Conservation (phyloP, 2,329 filamentous ascomycete genomes). For the Exophiala sp. region DNA sequence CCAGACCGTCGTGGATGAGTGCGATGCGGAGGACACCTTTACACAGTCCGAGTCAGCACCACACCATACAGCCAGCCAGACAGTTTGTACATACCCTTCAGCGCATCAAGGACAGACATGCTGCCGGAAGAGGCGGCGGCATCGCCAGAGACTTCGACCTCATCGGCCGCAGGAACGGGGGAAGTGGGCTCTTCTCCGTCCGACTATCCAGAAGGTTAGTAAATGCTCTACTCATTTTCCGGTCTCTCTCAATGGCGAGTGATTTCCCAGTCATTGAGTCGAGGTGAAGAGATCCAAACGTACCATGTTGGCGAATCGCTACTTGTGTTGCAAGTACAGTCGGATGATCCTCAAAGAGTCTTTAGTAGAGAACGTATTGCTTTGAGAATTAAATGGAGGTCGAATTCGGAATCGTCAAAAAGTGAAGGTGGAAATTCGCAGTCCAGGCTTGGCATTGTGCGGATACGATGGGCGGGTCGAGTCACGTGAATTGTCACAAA, state of each 20-base stretch:
- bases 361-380: slow-evolving; percentile 24
- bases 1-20: slow-evolving; percentile 99
- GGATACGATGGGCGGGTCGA: too few relatives aligned
- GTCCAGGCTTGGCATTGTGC: too few relatives aligned
- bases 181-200: slow-evolving; percentile 99
- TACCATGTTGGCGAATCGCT: slow-evolving; percentile 46
- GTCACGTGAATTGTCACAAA: too few relatives aligned
- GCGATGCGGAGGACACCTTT: slow-evolving; percentile 86
- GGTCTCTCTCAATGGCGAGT: neutral
- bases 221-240: neutral
- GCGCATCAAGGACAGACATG: slow-evolving; percentile 97
- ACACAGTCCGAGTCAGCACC: neutral
- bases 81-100: slow-evolving; percentile 61
- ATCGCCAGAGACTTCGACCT: slow-evolving; percentile 96
- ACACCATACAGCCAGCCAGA: too few relatives aligned
- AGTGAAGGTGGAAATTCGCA: neutral
- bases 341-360: slow-evolving; percentile 55
- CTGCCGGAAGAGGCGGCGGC: slow-evolving; percentile 68
- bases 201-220: slow-evolving; percentile 61
- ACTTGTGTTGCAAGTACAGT: slow-evolving; percentile 32
- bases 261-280: neutral
- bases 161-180: slow-evolving; percentile 69
- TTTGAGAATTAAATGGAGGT: slow-evolving; percentile 11
- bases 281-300: slow-evolving; percentile 12
- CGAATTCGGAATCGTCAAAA: neutral